Conservation (phyloP, 345 rosid genomes). For the Eucalyptus erythrocorys region DNA sequence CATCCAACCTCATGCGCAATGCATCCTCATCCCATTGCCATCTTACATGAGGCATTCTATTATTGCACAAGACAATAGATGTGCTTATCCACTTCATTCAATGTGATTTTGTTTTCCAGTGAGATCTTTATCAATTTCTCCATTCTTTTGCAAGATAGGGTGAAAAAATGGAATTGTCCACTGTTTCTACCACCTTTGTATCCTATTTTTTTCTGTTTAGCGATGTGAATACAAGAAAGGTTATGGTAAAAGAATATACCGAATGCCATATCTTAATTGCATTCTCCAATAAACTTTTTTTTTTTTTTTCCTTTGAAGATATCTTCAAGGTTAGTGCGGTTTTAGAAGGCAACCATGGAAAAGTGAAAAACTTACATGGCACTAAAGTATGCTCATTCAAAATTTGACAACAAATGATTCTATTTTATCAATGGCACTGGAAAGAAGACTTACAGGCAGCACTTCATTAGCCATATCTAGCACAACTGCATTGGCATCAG, state of each 20-base stretch:
- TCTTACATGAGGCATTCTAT: neutral
- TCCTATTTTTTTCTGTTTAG: neutral
- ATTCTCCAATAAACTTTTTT: neutral
- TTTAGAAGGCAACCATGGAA: neutral
- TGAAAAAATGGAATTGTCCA: neutral
- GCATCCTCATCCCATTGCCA: neutral
- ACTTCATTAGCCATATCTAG: conserved; percentile 97
- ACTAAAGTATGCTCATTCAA: neutral
- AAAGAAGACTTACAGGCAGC: conserved; percentile 53
- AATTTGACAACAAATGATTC: neutral
- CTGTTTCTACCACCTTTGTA: neutral
- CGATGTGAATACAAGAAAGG: neutral
- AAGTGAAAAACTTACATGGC: neutral
- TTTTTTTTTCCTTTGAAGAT: neutral
- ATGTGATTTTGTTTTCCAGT: neutral
- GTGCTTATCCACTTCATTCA: neutral
- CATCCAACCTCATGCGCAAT: neutral
- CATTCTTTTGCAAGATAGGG: neutral
- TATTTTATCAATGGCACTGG: neutral
- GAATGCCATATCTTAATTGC: neutral
- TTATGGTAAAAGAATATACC: neutral
- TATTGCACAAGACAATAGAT: neutral
- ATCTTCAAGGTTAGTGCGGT: neutral
- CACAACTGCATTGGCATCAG: conserved; percentile 87
- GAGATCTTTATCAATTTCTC: neutral